A percentile compares a stretch with the other conserved stretches of the same genome.
Conservation (phyloP, 768 basidiomycete species). For the Collybiopsis luxurians region DNA sequence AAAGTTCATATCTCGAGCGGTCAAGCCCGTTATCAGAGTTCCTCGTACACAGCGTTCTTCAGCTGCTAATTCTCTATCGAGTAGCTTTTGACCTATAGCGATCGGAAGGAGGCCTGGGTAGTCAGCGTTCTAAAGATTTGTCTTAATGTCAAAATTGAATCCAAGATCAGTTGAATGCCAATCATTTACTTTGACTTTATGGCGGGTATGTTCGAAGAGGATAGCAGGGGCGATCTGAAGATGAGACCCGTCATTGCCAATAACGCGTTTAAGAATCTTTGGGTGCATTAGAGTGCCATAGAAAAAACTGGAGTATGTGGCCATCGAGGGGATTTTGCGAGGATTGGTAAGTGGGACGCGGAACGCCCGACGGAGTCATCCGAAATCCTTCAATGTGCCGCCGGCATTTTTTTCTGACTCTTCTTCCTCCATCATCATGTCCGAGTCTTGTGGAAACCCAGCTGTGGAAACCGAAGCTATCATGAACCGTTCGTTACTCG, state of each 20-base stretch:
- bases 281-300: conserved; percentile 93
- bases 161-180: background rate
- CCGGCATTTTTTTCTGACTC: background rate
- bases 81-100: conserved; percentile 41
- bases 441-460: conserved; percentile 62
- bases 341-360: background rate
- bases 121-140: conserved; percentile 51
- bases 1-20: conserved; percentile 53
- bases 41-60: conserved; percentile 78
- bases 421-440: background rate
- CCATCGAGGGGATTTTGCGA: background rate
- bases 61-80: conserved; percentile 44
- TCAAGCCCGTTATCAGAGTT: conserved; percentile 73
- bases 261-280: conserved; percentile 72
- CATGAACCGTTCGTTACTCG: conserved; percentile 57
- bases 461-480: conserved; percentile 53
- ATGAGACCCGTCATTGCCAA: conserved; percentile 61
- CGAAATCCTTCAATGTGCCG: background rate
- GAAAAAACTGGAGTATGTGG: conserved; percentile 57
- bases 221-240: conserved; percentile 73
- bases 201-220: conserved; percentile 73
- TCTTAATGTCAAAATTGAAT: background rate
- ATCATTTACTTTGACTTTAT: conserved; percentile 62
- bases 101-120: conserved; percentile 83
- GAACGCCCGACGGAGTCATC: background rate